Percentiles rank a stretch among this genome's conserved stretches.
These are phyloP conservation scores for Plenodomus tracheiphilus DNA, from an alignment of 2,329 filamentous ascomycete genomes.

Conservation along the genomic window DNA sequence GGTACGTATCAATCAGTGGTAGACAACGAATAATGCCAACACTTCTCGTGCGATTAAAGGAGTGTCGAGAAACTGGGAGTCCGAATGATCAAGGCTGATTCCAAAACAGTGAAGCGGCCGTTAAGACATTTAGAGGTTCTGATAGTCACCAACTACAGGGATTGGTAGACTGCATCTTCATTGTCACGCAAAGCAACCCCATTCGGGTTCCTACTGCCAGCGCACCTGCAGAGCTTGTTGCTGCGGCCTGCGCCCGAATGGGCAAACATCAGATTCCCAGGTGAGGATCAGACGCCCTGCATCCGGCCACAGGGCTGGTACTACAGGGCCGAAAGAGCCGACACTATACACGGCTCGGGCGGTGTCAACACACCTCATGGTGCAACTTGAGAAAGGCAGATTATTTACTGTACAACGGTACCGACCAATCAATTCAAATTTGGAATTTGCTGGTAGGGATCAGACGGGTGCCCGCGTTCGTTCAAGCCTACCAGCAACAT, in stretches of 20 bases:
- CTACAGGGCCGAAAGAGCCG: constrained; percentile 17
- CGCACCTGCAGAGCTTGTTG: constrained; percentile 33
- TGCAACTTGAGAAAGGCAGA: constrained; percentile 16
- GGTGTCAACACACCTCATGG: constrained; percentile 20
- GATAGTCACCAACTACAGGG: constrained; percentile 18
- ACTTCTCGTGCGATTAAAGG: constrained; percentile 32
- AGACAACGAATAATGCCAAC: constrained; percentile 32
- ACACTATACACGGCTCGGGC: constrained; percentile 11
- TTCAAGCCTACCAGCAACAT: constrained; percentile 21
- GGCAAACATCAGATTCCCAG: constrained; percentile 29
- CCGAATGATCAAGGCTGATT: constrained; percentile 20
- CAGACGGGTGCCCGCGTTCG: constrained; percentile 30
- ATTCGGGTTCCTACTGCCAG: constrained; percentile 38
- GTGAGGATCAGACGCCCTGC: constrained; percentile 6
- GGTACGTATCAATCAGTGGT: constrained; percentile 17
- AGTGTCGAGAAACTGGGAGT: constrained; percentile 20
- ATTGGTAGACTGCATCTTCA: constrained; percentile 30
- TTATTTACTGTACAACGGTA: constrained; percentile 31
- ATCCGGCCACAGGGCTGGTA: constrained; percentile 11
- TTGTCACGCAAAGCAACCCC: constrained; percentile 29
- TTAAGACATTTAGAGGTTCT: constrained; percentile 37
- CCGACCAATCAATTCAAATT: constrained; percentile 26
- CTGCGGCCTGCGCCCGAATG: constrained; percentile 20
- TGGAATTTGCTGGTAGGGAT: constrained; percentile 13
- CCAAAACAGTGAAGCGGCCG: constrained; percentile 36